Conservation (phyloP, 2,329 filamentous ascomycete species). For the Pseudogymnoascus sp. region DNA sequence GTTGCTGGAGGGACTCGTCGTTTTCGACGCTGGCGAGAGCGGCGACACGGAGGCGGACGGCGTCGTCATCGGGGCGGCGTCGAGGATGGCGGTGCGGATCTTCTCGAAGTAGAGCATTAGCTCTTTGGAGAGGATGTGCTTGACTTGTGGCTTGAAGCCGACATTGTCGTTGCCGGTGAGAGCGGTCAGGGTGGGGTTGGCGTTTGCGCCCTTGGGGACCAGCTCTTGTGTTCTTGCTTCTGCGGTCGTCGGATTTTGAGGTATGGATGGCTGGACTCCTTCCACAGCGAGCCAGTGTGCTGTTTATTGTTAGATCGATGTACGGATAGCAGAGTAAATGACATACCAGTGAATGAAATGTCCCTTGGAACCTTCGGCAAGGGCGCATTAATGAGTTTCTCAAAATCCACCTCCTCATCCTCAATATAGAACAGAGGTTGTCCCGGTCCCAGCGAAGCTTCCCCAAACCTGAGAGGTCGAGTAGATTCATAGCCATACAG, state of each 20-base stretch:
- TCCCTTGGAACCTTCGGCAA: conserved; percentile 92
- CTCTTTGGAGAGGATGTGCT: conserved; percentile 94
- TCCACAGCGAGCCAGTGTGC: conserved; percentile 98
- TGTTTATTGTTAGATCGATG: conserved; percentile 31
- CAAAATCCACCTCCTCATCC: conserved; percentile 97
- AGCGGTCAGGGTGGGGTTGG: conserved; percentile 77
- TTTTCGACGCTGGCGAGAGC: conserved; percentile 79
- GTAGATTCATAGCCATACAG: conserved; percentile 95
- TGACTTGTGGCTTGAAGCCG: conserved; percentile 81
- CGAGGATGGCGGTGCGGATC: conserved; percentile 79
- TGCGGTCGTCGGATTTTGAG: conserved; percentile 85
- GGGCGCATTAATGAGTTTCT: conserved; percentile 96
- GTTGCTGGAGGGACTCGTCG: conserved; percentile 89
- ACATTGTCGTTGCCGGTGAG: conserved; percentile 78
- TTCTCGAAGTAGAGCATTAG: conserved; percentile 96
- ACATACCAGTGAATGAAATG: conserved; percentile 78
- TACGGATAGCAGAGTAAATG: not conserved
- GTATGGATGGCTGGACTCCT: conserved; percentile 92
- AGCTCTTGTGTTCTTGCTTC: conserved; percentile 81
- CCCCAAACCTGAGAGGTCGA: conserved; percentile 80
- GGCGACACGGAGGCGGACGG: conserved; percentile 66
- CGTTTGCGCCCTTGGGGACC: conserved; percentile 80
- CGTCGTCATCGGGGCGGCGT: conserved; percentile 78
- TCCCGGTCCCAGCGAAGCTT: conserved; percentile 86
- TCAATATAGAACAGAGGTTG: conserved; percentile 97